Evolutionary conservation across 768 basidiomycete genomes (phyloP).

Genomic region (Rhizopogon vinicolor): DNA sequence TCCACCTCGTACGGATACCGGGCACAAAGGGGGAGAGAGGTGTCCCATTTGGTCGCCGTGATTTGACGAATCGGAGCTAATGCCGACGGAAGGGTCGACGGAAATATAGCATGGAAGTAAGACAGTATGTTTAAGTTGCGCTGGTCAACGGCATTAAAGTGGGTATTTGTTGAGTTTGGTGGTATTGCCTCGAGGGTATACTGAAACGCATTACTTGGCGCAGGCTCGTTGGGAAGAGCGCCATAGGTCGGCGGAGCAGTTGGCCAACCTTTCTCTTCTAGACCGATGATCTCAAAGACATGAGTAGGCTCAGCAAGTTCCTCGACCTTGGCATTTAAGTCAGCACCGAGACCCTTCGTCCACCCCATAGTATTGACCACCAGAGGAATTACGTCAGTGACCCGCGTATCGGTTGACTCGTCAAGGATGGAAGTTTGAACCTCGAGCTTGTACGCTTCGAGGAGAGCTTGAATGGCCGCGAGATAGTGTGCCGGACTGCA

Average conservation of each 20-base stretch:
- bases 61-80: slow-evolving; percentile 26
- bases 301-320: slow-evolving; percentile 50
- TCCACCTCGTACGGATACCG: slow-evolving; percentile 71
- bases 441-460: slow-evolving; percentile 67
- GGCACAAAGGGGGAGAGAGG: slow-evolving; percentile 61
- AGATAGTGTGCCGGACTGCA: slow-evolving; percentile 77
- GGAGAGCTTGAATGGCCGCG: slow-evolving; percentile 55
- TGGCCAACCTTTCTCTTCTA: slow-evolving; percentile 20
- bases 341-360: slow-evolving; percentile 89
- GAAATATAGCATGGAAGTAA: slow-evolving; percentile 62
- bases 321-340: slow-evolving; percentile 70
- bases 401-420: slow-evolving; percentile 29
- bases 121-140: slow-evolving; percentile 68
- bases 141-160: slow-evolving; percentile 55
- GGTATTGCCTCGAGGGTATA: slow-evolving; percentile 39
- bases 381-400: slow-evolving; percentile 65
- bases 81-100: slow-evolving; percentile 16
- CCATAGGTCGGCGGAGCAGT: slow-evolving; percentile 3
- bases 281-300: slow-evolving; percentile 16
- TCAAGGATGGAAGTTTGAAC: slow-evolving; percentile 39
- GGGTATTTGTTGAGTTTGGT: slow-evolving; percentile 19
- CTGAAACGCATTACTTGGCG: neutral
- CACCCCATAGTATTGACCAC: slow-evolving; percentile 97
- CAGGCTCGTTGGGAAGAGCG: slow-evolving; percentile 1
- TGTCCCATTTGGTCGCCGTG: slow-evolving; percentile 57